Percentiles rank a stretch among this genome's conserved stretches.
These are phyloP conservation scores for Heracleum sosnowskyi DNA, from an alignment of 129 eudicot species.

Conservation along the genomic window DNA sequence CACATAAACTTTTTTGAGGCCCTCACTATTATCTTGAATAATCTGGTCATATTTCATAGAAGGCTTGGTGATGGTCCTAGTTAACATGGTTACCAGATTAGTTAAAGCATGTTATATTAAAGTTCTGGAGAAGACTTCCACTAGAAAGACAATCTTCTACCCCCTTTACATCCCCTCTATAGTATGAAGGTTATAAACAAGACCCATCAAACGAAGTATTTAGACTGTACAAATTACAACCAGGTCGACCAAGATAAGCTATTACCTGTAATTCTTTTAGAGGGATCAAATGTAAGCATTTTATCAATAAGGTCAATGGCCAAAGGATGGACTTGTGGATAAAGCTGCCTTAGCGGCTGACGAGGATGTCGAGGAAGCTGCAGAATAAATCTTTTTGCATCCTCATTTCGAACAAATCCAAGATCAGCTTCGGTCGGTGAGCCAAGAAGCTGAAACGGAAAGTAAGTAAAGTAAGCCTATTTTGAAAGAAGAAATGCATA, in stretches of 20 bases:
- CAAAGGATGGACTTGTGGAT: slow-evolving; percentile 73
- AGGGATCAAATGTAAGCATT: slow-evolving; percentile 74
- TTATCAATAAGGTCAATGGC: slow-evolving; percentile 82
- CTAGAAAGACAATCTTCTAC: neutral
- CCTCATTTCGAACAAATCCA: slow-evolving; percentile 53
- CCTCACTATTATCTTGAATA: neutral
- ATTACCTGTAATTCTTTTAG: slow-evolving; percentile 76
- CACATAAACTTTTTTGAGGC: neutral
- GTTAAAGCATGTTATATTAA: neutral
- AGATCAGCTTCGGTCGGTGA: slow-evolving; percentile 76
- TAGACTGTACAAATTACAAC: neutral
- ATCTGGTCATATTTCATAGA: neutral
- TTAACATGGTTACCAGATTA: neutral
- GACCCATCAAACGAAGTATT: neutral
- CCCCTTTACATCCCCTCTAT: neutral
- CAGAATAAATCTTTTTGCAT: slow-evolving; percentile 65
- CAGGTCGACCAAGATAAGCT: neutral
- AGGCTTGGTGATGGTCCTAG: neutral
- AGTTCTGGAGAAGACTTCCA: neutral
- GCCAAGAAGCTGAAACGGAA: slow-evolving; percentile 56
- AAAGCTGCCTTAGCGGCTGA: slow-evolving; percentile 39
- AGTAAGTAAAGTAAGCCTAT: neutral
- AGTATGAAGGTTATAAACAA: neutral
- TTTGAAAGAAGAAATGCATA: neutral
- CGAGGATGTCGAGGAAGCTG: slow-evolving; percentile 75